Percentiles rank a stretch among this genome's conserved stretches.
These are phyloP conservation scores for Aspergillus ellipticus DNA, from an alignment of 495 filamentous ascomycete species.

Conservation along the genomic window DNA sequence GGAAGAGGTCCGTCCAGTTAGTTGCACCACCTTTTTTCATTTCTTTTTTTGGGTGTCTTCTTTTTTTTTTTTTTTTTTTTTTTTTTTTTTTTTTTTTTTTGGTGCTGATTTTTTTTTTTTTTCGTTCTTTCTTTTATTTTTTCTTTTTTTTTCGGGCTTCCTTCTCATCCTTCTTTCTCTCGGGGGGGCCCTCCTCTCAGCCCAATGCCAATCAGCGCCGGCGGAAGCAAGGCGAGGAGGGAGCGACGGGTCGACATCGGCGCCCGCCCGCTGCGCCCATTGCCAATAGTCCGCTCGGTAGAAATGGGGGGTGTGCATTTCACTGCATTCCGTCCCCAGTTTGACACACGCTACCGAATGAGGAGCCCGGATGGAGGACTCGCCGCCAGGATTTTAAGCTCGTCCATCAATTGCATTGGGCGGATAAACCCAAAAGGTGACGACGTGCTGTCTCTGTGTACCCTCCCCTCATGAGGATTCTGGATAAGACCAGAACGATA, in stretches of 20 bases:
- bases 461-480: neutral
- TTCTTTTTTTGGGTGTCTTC: neutral
- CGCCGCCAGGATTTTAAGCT: constrained; percentile 19
- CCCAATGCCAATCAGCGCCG: constrained; percentile 30
- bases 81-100: neutral
- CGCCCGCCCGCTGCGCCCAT: constrained; percentile 35
- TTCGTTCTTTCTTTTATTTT: neutral
- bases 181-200: neutral
- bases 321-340: constrained; percentile 7
- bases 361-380: constrained; percentile 9
- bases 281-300: constrained; percentile 42
- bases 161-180: neutral
- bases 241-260: constrained; percentile 40
- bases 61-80: neutral
- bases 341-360: constrained; percentile 19
- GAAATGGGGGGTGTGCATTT: constrained; percentile 12
- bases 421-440: neutral
- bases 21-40: no score
- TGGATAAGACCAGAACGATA: neutral
- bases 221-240: constrained; percentile 32
- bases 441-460: neutral
- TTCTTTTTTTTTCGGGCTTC: neutral
- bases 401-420: constrained; percentile 13
- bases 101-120: neutral
- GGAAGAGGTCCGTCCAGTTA: neutral